Conservation (phyloP, 768 basidiomycete species). For the Rhodosporidiobolus odoratus region DNA sequence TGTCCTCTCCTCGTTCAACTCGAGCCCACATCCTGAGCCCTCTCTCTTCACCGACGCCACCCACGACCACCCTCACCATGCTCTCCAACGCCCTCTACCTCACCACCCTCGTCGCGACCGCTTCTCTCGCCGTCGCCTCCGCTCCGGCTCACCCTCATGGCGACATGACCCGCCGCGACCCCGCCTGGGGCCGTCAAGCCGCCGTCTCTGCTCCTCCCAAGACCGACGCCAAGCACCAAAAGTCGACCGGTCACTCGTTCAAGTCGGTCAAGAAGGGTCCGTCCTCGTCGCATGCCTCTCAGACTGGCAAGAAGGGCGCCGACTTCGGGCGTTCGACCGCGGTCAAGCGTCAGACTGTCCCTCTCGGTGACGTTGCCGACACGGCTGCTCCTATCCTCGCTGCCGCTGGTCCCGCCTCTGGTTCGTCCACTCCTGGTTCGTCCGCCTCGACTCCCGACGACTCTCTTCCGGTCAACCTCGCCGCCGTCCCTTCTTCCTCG, state of each 20-base stretch:
- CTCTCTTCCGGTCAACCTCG: constrained; percentile 9
- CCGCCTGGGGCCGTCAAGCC: background rate
- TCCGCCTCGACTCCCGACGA: background rate
- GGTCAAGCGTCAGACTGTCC: background rate
- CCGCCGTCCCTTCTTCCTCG: background rate
- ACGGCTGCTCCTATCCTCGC: constrained; percentile 16
- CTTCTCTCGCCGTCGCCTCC: constrained; percentile 1
- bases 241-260: background rate
- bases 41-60: too few species aligned
- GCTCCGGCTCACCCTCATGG: background rate
- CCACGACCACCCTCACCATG: too few species aligned
- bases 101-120: constrained; percentile 7
- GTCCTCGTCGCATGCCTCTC: constrained; percentile 2
- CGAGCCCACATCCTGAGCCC: background rate
- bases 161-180: background rate
- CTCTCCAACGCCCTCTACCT: constrained; percentile 22
- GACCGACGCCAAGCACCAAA: background rate
- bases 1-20: constrained; percentile 2
- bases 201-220: background rate
- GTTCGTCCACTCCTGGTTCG: background rate
- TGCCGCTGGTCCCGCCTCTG: constrained; percentile 8
- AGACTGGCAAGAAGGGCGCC: background rate
- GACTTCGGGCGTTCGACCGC: constrained; percentile 6
- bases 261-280: constrained; percentile 6
- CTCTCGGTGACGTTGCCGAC: constrained; percentile 12